Base-by-base conservation (phyloP, 257 asterid genomes). In the Anisodus tanguticus region DNA sequence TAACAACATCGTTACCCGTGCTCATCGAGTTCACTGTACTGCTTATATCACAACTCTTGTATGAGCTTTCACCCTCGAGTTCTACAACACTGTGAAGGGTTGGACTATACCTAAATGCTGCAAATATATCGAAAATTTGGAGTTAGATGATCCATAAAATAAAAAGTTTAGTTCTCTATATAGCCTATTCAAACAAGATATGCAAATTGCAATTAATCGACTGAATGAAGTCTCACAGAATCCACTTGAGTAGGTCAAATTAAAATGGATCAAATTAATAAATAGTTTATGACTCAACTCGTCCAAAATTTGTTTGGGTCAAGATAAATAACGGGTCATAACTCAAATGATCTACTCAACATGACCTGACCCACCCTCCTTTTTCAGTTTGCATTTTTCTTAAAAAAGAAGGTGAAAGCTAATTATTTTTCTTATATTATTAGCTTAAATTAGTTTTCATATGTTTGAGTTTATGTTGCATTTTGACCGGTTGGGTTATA, bases 51-150 rank as follows among this genome's bases (percentile, higher is more conserved):
- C 98, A 94, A 71, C 87, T 87, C 88, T 94, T 92, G 82, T 84
- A 93, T 2, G 97, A 93, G 85, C 91, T 92, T 83, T 94, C 98
- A 16, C 85, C 85, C 0, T 85, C 89, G 0, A 94, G 89, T 81
- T 94, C 98, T 0, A 89, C 93, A 83, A 94, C 97, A 77, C 85
- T 94, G 89, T 94, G 98, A 84, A 94, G 78, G 17, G 92, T 92
- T n/a, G 94, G 9, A 8, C 89, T 88, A 89, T 94, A 94, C 88
- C 93, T 93, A 90, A 94, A 94, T 39, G 81, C 98, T 93, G 78
- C 10, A 13, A 74, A 15, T 11, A 45, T 41, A 70, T 26, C 1
- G 63, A 31, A 72, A 13, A 2, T 2, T 49, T 6, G 26, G 22
- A 68, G 68, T 13, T 60, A 15, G 16, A 16, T 57, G 63, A 57